These are phyloP conservation scores for Aspergillus phoenicis DNA, from an alignment of 2,329 filamentous ascomycete genomes.

Conservation along the genomic window DNA sequence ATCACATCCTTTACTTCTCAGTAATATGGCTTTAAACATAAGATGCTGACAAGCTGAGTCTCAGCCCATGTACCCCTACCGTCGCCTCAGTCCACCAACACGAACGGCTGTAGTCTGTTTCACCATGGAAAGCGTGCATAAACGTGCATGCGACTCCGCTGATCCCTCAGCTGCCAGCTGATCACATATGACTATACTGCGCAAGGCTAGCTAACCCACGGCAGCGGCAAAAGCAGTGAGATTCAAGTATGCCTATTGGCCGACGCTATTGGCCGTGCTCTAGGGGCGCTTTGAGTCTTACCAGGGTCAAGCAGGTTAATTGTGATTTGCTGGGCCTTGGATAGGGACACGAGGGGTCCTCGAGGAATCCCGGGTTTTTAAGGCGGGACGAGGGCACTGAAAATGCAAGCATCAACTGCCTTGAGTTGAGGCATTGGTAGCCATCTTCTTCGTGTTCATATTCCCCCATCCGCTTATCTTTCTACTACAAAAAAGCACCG, in stretches of 20 bases:
- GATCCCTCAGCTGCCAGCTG: neutral
- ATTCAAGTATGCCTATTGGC: neutral
- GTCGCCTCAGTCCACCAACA: neutral
- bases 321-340: constrained; percentile 12
- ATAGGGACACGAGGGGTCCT: constrained; percentile 5
- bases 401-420: neutral
- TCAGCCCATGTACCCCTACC: neutral
- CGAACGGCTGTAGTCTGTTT: neutral
- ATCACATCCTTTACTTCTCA: neutral
- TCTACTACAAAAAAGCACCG: neutral
- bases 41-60: constrained; percentile 1
- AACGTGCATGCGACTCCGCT: neutral
- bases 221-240: neutral
- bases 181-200: neutral
- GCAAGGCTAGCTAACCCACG: neutral
- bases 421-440: neutral
- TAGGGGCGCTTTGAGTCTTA: neutral
- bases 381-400: neutral
- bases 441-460: neutral
- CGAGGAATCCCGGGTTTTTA: neutral
- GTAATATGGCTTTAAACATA: neutral
- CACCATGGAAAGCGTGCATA: neutral
- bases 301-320: neutral
- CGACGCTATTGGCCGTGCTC: neutral
- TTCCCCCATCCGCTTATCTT: neutral